Conservation (phyloP, 768 basidiomycete species). For the Russula foetens region DNA sequence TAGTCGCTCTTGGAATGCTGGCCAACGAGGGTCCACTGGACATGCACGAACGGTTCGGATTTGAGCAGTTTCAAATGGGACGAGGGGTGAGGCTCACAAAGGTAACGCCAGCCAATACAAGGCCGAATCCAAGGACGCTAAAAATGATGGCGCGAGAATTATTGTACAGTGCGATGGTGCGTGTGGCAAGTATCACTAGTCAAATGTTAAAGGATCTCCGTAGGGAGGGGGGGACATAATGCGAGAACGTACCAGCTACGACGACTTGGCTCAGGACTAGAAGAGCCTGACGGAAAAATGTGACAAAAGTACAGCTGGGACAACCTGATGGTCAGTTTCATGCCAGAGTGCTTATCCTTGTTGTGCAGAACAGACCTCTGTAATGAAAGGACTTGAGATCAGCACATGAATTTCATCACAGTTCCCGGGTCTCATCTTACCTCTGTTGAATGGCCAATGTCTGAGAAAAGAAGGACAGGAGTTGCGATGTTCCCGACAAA, state of each 20-base stretch:
- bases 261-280: constrained; percentile 38
- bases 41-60: background rate
- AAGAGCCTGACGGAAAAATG: constrained; percentile 34
- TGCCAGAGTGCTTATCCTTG: background rate
- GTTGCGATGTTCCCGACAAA: constrained; percentile 30
- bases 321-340: background rate
- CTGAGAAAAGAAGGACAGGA: constrained; percentile 19
- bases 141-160: constrained; percentile 32
- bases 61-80: background rate
- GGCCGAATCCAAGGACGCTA: constrained; percentile 29
- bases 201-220: background rate
- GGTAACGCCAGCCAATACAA: constrained; percentile 27
- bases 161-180: constrained; percentile 44
- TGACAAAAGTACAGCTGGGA: constrained; percentile 35
- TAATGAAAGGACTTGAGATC: background rate
- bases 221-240: background rate
- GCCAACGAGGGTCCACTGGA: constrained; percentile 39
- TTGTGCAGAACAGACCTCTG: constrained; percentile 17
- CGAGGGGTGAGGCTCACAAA: constrained; percentile 28
- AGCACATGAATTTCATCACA: background rate
- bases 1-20: constrained; percentile 24
- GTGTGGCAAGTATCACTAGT: constrained; percentile 37
- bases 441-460: constrained; percentile 1
- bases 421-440: constrained; percentile 5
- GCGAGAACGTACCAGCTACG: constrained; percentile 34